Base-by-base conservation (phyloP, 768 basidiomycete genomes). In the Pulveroboletus frians region DNA sequence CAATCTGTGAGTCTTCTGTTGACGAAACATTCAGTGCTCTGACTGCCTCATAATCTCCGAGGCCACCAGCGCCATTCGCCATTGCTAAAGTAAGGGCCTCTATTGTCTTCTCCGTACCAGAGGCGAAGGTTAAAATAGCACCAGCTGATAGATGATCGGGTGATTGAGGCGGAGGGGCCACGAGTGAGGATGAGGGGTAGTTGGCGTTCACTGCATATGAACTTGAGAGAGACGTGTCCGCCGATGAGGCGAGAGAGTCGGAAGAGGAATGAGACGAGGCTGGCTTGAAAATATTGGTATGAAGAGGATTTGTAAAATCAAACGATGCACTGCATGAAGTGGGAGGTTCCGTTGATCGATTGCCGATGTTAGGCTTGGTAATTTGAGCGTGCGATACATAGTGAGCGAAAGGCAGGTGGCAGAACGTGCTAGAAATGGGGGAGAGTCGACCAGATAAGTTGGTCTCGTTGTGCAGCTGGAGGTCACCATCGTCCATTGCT, bases 61-160 rank as follows among this genome's bases (percentile, higher is more conserved):
- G 60, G 23, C 80, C 74, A 5, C 77, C 81, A 9, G 81, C 81
- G 36, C 82, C 83, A 51, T 77, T 83, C 11, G 83, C 82, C 68
- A 84, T 73, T 15, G 79, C 81, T 3, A 84, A 65, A 29, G 71
- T 72, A 27, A 84, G 71, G 15, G 79, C 80, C 15, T 80, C 80
- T 43, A 84, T 71, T 14, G 78, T 78, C 58, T 80, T 83, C 55
- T 84, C 81, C 17, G 78, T 69, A 31, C 70, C 72, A 38, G 79
- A 74, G 10, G 79, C 64, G 17, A 69, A 53, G n/a, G 60, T 50
- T 9, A 46, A 41, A 36, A 44, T 40, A 27, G 39, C 18, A 41
- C 23, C 35, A 17, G 9, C 9, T 17, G 55, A 40, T 47, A 46
- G 41, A 32, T 52, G 44, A 36, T 11, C 21, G 9, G 59, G 53